These are phyloP conservation scores for Syncephalastrum racemosum DNA, from an alignment of 371 early-diverging fungal species.

Conservation along the genomic window DNA sequence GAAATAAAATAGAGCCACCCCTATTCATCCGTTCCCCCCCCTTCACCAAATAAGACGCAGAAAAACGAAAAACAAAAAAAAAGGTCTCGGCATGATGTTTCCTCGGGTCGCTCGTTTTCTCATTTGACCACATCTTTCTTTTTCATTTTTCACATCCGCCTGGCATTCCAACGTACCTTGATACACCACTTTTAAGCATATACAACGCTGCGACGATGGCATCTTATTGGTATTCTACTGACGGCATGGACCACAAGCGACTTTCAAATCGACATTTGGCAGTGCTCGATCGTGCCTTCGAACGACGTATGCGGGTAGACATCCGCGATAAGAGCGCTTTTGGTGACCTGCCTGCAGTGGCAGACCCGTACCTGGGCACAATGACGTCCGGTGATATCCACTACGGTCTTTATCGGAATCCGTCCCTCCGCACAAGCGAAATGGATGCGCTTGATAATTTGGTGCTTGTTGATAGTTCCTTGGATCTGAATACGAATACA, in stretches of 20 bases:
- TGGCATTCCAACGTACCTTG: neutral
- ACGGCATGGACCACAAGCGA: slow-evolving; percentile 22
- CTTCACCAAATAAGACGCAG: too few relatives aligned
- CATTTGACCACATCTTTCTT: too few relatives aligned
- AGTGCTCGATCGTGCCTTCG: slow-evolving; percentile 18
- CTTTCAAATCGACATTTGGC: slow-evolving; percentile 18
- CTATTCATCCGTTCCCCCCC: too few relatives aligned
- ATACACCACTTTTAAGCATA: neutral
- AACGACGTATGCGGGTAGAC: slow-evolving; percentile 17
- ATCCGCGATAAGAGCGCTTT: slow-evolving; percentile 22
- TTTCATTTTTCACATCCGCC: neutral
- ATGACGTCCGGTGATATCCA: slow-evolving; percentile 31
- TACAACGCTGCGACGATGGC: slow-evolving; percentile 9
- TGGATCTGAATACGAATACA: too few relatives aligned
- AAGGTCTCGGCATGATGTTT: too few relatives aligned
- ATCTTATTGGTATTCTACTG: slow-evolving; percentile 27
- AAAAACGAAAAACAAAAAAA: too few relatives aligned
- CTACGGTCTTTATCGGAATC: slow-evolving; percentile 24
- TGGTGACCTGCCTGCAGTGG: slow-evolving; percentile 17
- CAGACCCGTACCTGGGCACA: slow-evolving; percentile 24
- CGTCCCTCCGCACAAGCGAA: slow-evolving; percentile 9
- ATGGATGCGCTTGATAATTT: neutral
- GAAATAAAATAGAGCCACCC: too few relatives aligned
- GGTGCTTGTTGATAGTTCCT: neutral
- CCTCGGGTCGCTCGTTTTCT: too few relatives aligned